Percentiles rank a stretch among this genome's conserved stretches.
phyloP scores from a whole-genome alignment of 495 filamentous ascomycete genomes.

The Annulohypoxylon nitens region DNA sequence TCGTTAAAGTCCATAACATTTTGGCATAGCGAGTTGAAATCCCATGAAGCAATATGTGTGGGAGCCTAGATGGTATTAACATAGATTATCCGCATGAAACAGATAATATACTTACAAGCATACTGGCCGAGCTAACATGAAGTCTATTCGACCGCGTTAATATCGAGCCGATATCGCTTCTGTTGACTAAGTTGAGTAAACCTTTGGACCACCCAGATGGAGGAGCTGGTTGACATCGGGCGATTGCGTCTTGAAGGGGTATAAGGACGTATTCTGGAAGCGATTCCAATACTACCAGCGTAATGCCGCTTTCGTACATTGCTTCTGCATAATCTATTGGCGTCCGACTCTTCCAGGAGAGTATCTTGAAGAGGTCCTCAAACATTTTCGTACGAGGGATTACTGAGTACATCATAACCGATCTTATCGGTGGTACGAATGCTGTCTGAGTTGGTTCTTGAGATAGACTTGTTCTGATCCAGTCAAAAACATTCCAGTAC shows the following conservation, averaged over 20 bases:
- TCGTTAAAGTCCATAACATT: conserved; percentile 58
- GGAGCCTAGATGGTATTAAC: conserved; percentile 56
- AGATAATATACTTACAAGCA: conserved; percentile 44
- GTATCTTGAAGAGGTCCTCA: conserved; percentile 65
- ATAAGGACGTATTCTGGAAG: conserved; percentile 85
- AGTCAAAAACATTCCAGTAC: conserved; percentile 67
- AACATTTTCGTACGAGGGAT: conserved; percentile 75
- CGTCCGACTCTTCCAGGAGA: conserved; percentile 53
- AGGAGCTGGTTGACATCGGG: conserved; percentile 82
- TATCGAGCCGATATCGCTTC: conserved; percentile 82
- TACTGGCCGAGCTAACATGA: conserved; percentile 54
- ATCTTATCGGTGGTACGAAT: conserved; percentile 46
- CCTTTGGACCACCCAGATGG: conserved; percentile 78
- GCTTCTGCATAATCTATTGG: conserved; percentile 67
- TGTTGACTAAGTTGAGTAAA: conserved; percentile 80
- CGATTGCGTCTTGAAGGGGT: conserved; percentile 85
- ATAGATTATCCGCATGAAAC: background rate
- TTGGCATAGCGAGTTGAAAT: conserved; percentile 74
- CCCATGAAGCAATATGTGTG: conserved; percentile 76
- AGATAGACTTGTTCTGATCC: conserved; percentile 74
- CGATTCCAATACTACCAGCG: conserved; percentile 73
- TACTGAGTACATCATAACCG: conserved; percentile 56
- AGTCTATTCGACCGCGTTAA: conserved; percentile 62
- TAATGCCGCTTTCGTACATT: conserved; percentile 72
- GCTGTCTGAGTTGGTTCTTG: conserved; percentile 31